Conservation (phyloP, 106 monocot species). For the Alisma plantagoaquatica region DNA sequence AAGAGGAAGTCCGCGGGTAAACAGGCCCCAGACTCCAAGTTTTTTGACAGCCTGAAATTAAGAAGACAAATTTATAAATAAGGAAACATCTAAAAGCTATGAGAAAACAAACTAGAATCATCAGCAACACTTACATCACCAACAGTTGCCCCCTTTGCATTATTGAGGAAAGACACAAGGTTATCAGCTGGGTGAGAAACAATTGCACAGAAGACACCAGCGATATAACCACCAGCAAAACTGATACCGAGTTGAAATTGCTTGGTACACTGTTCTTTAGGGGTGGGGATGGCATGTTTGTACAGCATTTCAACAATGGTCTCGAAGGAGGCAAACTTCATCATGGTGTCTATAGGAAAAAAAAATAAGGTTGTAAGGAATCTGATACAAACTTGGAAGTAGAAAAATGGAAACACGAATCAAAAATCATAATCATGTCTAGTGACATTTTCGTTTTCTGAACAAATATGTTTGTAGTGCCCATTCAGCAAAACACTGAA, state of each 20-base stretch:
- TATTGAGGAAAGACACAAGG: constrained; percentile 33
- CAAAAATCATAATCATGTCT: too few relatives aligned
- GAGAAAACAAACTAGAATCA: neutral
- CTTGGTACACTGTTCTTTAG: constrained; percentile 25
- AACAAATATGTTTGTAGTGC: too few relatives aligned
- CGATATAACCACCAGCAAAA: constrained; percentile 27
- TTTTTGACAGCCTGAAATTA: constrained; percentile 18
- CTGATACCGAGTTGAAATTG: constrained; percentile 22
- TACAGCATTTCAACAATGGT: constrained; percentile 24
- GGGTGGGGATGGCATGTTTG: constrained; percentile 22
- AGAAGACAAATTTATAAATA: neutral
- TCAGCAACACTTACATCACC: constrained; percentile 14
- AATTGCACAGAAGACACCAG: constrained; percentile 30
- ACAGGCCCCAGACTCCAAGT: constrained; percentile 21
- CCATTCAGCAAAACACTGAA: too few relatives aligned
- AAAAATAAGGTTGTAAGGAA: neutral
- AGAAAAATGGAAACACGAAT: too few relatives aligned
- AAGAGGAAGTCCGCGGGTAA: constrained; percentile 24
- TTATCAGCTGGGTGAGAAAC: constrained; percentile 32
- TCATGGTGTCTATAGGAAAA: constrained; percentile 20
- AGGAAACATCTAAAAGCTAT: neutral
- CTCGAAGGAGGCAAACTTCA: constrained; percentile 33
- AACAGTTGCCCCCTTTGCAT: constrained; percentile 29
- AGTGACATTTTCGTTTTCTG: too few relatives aligned
- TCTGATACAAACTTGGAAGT: too few relatives aligned